These are phyloP conservation scores for Coemansia sp. DNA, from an alignment of 192 early-diverging fungal species.

Conservation along the genomic window DNA sequence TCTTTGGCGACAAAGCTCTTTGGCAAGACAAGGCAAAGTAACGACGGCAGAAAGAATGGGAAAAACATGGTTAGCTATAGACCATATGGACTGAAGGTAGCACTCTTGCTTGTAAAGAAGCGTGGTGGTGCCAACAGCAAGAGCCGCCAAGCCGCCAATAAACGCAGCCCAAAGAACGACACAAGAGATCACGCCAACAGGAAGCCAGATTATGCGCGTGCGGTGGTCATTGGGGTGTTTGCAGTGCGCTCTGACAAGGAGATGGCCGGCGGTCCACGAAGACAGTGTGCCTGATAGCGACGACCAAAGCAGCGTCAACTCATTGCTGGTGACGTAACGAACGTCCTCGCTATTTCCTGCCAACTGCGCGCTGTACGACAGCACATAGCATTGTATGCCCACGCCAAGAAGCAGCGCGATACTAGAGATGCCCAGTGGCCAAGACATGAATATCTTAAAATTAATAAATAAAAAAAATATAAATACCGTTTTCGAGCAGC, in stretches of 20 bases:
- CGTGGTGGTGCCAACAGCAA: slow-evolving; percentile 7
- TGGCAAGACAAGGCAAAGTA: slow-evolving; percentile 7
- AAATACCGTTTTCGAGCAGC: not conserved
- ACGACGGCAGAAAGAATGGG: not conserved
- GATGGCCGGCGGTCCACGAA: slow-evolving; percentile 26
- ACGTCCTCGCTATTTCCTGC: not conserved
- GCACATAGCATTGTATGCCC: slow-evolving; percentile 18
- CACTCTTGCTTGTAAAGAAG: slow-evolving; percentile 15
- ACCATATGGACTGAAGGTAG: not conserved
- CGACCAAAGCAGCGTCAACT: slow-evolving; percentile 28
- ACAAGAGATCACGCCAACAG: slow-evolving; percentile 16
- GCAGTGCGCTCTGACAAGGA: slow-evolving; percentile 14
- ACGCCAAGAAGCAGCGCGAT: slow-evolving; percentile 14
- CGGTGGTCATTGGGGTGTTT: not conserved
- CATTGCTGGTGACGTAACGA: slow-evolving; percentile 27
- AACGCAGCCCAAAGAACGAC: slow-evolving; percentile 24
- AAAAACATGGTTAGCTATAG: not conserved
- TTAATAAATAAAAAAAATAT: not conserved
- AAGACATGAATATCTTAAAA: not conserved
- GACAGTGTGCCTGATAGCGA: slow-evolving; percentile 15
- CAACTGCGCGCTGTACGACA: slow-evolving; percentile 3
- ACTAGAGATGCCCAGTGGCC: slow-evolving; percentile 6
- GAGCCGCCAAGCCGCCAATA: not conserved
- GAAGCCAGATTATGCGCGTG: slow-evolving; percentile 29
- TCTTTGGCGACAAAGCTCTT: not conserved